phyloP scores from a whole-genome alignment of 2,329 filamentous ascomycete species.

The Orbilia ellipsospora region DNA sequence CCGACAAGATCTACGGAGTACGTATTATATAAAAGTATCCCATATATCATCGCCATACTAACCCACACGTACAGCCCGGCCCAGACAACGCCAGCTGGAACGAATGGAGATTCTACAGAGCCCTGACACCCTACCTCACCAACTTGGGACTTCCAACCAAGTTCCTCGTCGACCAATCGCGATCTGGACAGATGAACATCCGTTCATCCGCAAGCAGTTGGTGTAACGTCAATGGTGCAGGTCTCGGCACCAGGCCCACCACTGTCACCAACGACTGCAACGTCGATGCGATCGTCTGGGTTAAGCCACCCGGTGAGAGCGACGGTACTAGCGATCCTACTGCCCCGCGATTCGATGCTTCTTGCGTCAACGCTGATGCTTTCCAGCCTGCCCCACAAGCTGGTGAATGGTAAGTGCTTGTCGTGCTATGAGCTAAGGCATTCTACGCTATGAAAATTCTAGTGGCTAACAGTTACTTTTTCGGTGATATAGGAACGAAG shows the following conservation, averaged over 20 bases:
- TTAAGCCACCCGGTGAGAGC: constrained; percentile 73
- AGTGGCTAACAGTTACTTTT: not conserved
- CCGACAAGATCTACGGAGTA: constrained; percentile 58
- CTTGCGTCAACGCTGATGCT: constrained; percentile 68
- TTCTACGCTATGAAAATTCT: not conserved
- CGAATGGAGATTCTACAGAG: constrained; percentile 68
- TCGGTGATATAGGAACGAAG: constrained; percentile 61
- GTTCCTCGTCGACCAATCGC: constrained; percentile 67
- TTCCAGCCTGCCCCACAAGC: constrained; percentile 76
- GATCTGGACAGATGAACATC: constrained; percentile 60
- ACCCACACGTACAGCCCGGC: constrained; percentile 63
- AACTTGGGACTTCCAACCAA: constrained; percentile 67
- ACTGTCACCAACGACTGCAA: constrained; percentile 71
- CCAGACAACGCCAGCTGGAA: constrained; percentile 68
- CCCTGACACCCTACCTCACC: constrained; percentile 66
- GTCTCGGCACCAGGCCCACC: constrained; percentile 73
- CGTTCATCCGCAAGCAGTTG: constrained; percentile 71
- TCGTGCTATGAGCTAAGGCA: not conserved
- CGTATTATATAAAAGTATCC: not conserved
- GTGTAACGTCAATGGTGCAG: constrained; percentile 74
- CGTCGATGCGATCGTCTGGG: constrained; percentile 76
- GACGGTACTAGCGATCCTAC: constrained; percentile 66
- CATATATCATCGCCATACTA: not conserved
- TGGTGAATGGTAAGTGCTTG: constrained; percentile 70
- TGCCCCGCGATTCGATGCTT: constrained; percentile 68